Conservation (phyloP, 768 basidiomycete species). For the Russula olivacea region DNA sequence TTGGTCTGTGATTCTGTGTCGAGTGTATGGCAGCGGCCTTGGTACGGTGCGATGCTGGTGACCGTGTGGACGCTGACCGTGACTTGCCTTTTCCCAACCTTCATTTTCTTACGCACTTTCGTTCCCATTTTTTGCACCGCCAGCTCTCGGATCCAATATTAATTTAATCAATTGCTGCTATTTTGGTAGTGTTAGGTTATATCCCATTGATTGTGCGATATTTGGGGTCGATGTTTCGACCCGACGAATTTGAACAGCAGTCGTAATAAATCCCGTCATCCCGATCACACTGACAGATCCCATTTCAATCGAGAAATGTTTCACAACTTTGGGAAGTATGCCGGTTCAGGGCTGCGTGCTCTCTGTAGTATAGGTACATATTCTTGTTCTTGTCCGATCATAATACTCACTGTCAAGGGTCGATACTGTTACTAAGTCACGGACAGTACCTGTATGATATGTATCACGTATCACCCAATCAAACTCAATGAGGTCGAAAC, state of each 20-base stretch:
- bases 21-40: too few relatives aligned
- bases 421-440: too few relatives aligned
- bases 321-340: too few relatives aligned
- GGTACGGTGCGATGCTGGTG: too few relatives aligned
- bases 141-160: constrained; percentile 9
- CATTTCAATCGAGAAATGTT: too few relatives aligned
- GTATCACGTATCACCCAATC: too few relatives aligned
- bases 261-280: constrained; percentile 9
- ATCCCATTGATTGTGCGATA: constrained; percentile 21
- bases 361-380: too few relatives aligned
- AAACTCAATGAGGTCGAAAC: too few relatives aligned
- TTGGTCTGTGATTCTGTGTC: not conserved
- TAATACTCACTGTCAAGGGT: too few relatives aligned
- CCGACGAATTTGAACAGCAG: constrained; percentile 1
- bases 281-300: not conserved
- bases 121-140: constrained; percentile 3
- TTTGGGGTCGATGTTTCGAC: constrained; percentile 1
- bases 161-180: constrained; percentile 6
- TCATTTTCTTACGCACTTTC: constrained; percentile 3
- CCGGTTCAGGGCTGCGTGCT: too few relatives aligned
- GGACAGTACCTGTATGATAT: too few relatives aligned
- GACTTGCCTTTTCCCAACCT: not conserved
- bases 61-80: not conserved
- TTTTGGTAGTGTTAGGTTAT: constrained; percentile 9
- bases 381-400: too few relatives aligned